phyloP scores from a whole-genome alignment of 805 yeast genomes.

The Saturnispora serradocipensis region DNA sequence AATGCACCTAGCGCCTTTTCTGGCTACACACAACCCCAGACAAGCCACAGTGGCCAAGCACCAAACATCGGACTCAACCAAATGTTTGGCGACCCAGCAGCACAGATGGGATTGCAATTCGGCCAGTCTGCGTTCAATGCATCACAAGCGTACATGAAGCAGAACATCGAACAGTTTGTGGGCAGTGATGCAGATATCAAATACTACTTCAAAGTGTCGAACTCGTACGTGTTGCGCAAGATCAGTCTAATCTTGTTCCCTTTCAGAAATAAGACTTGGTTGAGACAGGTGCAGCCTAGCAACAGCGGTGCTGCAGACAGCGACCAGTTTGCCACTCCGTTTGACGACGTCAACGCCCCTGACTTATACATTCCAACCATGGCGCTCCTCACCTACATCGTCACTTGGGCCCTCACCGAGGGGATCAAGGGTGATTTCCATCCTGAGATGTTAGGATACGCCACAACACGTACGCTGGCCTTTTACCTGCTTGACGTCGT shows the following conservation, averaged over 20 bases:
- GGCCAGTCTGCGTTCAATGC: slow-evolving; percentile 79
- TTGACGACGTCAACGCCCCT: slow-evolving; percentile 87
- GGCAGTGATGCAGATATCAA: slow-evolving; percentile 48
- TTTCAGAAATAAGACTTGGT: slow-evolving; percentile 78
- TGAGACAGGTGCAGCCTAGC: slow-evolving; percentile 37
- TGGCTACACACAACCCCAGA: background rate
- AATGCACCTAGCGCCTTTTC: background rate
- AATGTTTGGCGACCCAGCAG: slow-evolving; percentile 50
- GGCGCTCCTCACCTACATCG: slow-evolving; percentile 82
- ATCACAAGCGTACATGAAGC: slow-evolving; percentile 71
- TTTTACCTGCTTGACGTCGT: slow-evolving; percentile 68
- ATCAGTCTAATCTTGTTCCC: slow-evolving; percentile 73
- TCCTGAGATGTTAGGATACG: slow-evolving; percentile 83
- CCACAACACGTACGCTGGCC: slow-evolving; percentile 80
- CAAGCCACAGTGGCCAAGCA: slow-evolving; percentile 13
- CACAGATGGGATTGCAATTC: slow-evolving; percentile 78
- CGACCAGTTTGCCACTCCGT: slow-evolving; percentile 59
- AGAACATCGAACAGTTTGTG: slow-evolving; percentile 49
- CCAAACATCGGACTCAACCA: slow-evolving; percentile 20
- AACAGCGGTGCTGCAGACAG: slow-evolving; percentile 16
- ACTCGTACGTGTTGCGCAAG: slow-evolving; percentile 72
- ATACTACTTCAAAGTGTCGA: slow-evolving; percentile 87
- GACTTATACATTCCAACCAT: slow-evolving; percentile 93
- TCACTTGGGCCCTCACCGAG: slow-evolving; percentile 73
- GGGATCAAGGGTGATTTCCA: slow-evolving; percentile 88